Base-by-base conservation (phyloP, 2,329 filamentous ascomycete species). In the Chrysoporthe cubensis region DNA sequence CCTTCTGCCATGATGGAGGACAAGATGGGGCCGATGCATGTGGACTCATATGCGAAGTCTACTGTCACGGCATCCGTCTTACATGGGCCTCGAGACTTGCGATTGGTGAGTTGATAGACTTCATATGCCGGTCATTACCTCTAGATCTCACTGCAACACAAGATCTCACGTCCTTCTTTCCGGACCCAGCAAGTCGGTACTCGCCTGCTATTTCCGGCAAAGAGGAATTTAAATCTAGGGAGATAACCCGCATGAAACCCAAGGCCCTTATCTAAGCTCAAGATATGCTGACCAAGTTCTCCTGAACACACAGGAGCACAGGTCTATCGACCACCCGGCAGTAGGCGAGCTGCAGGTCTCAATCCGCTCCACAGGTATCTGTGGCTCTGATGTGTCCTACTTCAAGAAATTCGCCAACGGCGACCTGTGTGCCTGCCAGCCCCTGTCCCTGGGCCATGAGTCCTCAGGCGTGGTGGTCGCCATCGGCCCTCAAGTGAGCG, bases 401-500 rank as follows among this genome's bases (percentile, higher is more conserved):
- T 91, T 90, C 81, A 90, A 87, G 76, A 90, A 90, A 74, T 91
- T 90, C 74, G 87, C 88, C 78, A 91, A 91, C 74, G 89, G 89
- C 58, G 88, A 90, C 76, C 83, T 91, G 62, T 89, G 88, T 72
- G 88, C 87, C 59, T 88, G 87, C 71, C 83, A 85, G 69, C 89
- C 90, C 40, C 79, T 91, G 43, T 89, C 87, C 5, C 83, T 91
- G 3, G 87, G 87, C n/a, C 86, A 89, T 72, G 86, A 89, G 76
- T 87, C 85, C 65, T 87, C 85, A 0, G 87, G 86, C 4, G 82
- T 84, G n/a, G 83, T 88, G 58, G 83, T 86, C 44, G 83, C 81
- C 62, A 79, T 89, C 65, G 87, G 87, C 0, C 79, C 84, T 8
- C 80, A 83, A 67, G 83, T 87, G 59, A 78, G 74, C 46, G 84